Evolutionary conservation across 306 rosid species (phyloP), one percentile per base, ranked within the genome.

Genomic region (Cicer judaicum): DNA sequence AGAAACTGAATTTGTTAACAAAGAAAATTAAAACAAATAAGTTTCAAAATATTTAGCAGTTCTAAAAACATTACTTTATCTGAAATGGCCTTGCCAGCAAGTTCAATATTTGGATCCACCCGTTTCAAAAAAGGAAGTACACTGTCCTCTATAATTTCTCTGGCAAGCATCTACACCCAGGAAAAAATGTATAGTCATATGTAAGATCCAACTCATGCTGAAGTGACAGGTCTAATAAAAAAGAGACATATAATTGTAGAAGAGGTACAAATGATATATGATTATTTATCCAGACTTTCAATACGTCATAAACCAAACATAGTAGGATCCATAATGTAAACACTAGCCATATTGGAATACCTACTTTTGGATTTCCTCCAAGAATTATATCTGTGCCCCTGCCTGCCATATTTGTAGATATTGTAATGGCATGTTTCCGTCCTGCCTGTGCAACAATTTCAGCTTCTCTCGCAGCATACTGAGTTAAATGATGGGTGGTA

Each of bases 351-450:
- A 63, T 64, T 63, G 66, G 83, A 19, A 65, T 8, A 86, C 87
- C 73, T 87, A 91, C 98, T 84, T 91, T 91, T 62, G 98, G 98
- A 90, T 93, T 93, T 83, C 98, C 98, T 74, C 97, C 98, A 16
- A 93, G 89, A 83, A 94, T 94, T 87, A 94, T 94, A 84, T 91
- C 97, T 56, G 97, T 94, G 85, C 98, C 98, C 85, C 98, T 89
- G 78, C 98, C 98, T 77, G 98, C 98, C 97, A 94, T 93, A 84
- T 93, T 93, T 78, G 98, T 93, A 55, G 98, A 93, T 82, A 93
- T 84, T 79, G 97, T 93, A 78, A 93, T 94, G 83, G 97, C 97
- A 80, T 86, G 77, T 86, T 94, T 94, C 73, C 87, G 84, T 70
- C 98, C 96, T 80, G 98, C 98, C 83, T 94, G 98, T 40, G 96